Percentiles rank a stretch among this genome's conserved stretches.
These are phyloP conservation scores for Ceratobasidium sp. DNA, from an alignment of 1,284 basidiomycete genomes.

Conservation along the genomic window DNA sequence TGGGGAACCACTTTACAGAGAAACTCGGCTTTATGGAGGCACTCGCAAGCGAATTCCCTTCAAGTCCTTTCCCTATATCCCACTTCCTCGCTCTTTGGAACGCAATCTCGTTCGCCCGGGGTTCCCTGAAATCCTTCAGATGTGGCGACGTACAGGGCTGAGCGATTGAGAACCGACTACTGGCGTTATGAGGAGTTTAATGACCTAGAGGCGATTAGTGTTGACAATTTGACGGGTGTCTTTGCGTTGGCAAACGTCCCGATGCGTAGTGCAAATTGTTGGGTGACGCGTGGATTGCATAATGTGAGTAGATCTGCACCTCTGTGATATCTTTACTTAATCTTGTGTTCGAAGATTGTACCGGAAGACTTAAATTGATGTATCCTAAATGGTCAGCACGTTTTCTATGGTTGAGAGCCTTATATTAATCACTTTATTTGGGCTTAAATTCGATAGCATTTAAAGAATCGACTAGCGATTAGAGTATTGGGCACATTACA, in stretches of 20 bases:
- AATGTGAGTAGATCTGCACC: no score
- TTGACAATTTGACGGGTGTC: not conserved
- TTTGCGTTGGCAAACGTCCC: conserved; percentile 16
- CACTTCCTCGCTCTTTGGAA: not conserved
- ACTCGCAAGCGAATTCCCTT: not conserved
- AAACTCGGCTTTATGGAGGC: not conserved
- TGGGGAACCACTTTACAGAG: not conserved
- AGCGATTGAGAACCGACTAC: not conserved
- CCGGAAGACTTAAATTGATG: no score
- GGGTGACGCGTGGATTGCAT: not conserved
- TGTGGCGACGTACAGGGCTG: not conserved
- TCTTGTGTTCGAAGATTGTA: no score
- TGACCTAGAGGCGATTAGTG: not conserved
- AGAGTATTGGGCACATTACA: no score
- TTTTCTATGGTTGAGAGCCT: no score
- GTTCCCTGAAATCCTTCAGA: not conserved
- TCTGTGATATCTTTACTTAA: no score
- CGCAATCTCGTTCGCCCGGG: not conserved
- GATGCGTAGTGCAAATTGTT: not conserved
- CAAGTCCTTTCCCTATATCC: not conserved
- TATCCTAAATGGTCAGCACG: no score
- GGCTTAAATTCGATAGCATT: no score
- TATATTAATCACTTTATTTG: no score
- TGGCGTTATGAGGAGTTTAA: conserved; percentile 9
- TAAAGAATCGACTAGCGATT: no score